Evolutionary conservation across 31 red algal species (phyloP), one percentile per base, ranked within the genome.

Genomic region (Bonnemaisonia californica): DNA sequence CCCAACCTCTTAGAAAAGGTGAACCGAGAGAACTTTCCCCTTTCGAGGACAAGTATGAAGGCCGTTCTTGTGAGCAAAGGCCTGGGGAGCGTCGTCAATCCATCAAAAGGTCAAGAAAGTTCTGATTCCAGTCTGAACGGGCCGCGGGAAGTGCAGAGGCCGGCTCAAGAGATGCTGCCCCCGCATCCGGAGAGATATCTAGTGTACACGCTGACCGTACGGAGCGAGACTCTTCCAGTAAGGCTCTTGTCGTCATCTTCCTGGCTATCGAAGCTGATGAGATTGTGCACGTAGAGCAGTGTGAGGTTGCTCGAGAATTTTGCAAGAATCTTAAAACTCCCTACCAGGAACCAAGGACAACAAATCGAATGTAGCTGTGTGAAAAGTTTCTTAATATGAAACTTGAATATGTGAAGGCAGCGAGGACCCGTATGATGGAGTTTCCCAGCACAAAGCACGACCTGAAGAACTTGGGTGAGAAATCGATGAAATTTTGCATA

Each of bases 41-140:
- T 24, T n/a, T 66, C 23, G 23, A 24, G 31, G 62, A 12, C 23
- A 18, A 11, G 62, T 13, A 66, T 66, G 62, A 66, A 66, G 24
- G 62, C 62, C 24, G 18, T 66, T 18, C 62, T 66, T 12, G 23
- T 24, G 12, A 66, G 62, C 62, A 66, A 66, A 29, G 62, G 62
- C 12, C 12, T 66, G 23, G 12, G 62, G 62, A 66, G 31, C 31
- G 18, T 23, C 12, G 31, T 29, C 24, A 28, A 66, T 24, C 12
- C 62, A n/a, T 11, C 62, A 24, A 29, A n/a, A n/a, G n/a, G n/a
- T n/a, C n/a, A n/a, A n/a, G n/a, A n/a, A n/a, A n/a, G n/a, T n/a
- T n/a, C n/a, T n/a, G n/a, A n/a, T n/a, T n/a, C n/a, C n/a, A n/a
- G n/a, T n/a, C n/a, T n/a, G n/a, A n/a, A n/a, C n/a, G n/a, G n/a